Evolutionary conservation across 2,329 filamentous ascomycete genomes (phyloP), one percentile per base, ranked within the genome.

Genomic region (Plenodomus lindquistii): DNA sequence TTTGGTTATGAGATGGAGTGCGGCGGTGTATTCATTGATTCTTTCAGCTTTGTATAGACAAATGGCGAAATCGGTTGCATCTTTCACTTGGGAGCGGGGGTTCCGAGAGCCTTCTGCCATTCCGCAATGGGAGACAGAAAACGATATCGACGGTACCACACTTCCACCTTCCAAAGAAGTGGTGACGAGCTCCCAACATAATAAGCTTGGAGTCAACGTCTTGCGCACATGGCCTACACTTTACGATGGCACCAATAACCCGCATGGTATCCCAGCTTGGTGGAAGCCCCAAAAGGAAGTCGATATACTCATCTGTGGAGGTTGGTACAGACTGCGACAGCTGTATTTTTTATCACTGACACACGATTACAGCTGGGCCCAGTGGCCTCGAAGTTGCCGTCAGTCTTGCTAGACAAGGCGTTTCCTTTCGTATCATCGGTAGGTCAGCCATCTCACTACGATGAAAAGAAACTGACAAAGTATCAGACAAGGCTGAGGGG

Each of bases 361-460:
- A 37, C n/a, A n/a, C n/a, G n/a, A n/a, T n/a, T 16, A 11, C 21
- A 70, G 70, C 70, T 44, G 70, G 70, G 2, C 70, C 70, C 1
- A 62, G 53, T 40, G 70, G 70, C n/a, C 43, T 73, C 3, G 60
- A 60, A 48, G 48, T 68, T 5, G 69, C 70, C 7, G 24, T 66
- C 19, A 63, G 59, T 46, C 57, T 73, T 4, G 62, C 61, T n/a
- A 52, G 69, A 38, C 66, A 70, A 41, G 69, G 69, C 2, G 54
- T 72, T 13, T 59, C 63, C 4, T 72, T 71, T 42, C 63, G 69
- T 3, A 70, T 73, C n/a, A 58, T 73, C 35, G 70, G 53, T 57
- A 20, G 11, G 50, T 15, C 15, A 16, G 22, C n/a, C n/a, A n/a
- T n/a, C n/a, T n/a, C n/a, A n/a, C n/a, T n/a, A n/a, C n/a, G n/a